phyloP scores from a whole-genome alignment of 768 basidiomycete species.

The Leucocoprinus birnbaumii region DNA sequence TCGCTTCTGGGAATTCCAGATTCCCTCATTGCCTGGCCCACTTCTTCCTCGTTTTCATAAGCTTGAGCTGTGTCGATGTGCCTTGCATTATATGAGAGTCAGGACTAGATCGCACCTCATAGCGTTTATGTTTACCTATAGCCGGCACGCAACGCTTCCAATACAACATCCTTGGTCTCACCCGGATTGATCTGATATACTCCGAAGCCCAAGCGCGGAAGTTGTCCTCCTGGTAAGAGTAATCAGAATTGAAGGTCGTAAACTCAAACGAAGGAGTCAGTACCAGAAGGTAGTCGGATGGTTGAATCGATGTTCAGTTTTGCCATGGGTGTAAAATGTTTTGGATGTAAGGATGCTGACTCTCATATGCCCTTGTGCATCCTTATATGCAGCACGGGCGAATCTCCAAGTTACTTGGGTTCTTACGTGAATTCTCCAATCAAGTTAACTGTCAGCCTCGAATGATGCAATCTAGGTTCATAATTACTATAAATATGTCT shows the following conservation, averaged over 20 bases:
- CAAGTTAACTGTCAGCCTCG: no score
- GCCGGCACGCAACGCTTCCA: constrained; percentile 12
- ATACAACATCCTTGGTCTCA: constrained; percentile 2
- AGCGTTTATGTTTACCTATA: constrained; percentile 11
- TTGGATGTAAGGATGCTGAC: background rate
- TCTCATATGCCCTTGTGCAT: no score
- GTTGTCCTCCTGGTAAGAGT: constrained; percentile 8
- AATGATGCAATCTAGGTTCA: no score
- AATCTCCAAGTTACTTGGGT: no score
- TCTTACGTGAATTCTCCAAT: no score
- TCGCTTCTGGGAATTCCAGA: constrained; percentile 12
- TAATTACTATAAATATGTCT: no score
- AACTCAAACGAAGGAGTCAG: background rate
- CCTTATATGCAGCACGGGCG: no score
- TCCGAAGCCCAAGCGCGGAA: constrained; percentile 14
- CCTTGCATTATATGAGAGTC: constrained; percentile 20
- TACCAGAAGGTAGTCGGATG: background rate
- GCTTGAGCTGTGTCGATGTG: constrained; percentile 15
- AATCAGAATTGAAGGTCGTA: background rate
- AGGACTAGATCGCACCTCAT: no score
- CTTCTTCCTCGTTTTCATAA: constrained; percentile 15
- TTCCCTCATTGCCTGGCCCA: constrained; percentile 12
- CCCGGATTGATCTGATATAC: constrained; percentile 12
- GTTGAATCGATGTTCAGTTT: background rate
- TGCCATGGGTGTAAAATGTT: background rate